phyloP scores from a whole-genome alignment of 2,329 filamentous ascomycete species.

The Pseudodiploospora longispora region DNA sequence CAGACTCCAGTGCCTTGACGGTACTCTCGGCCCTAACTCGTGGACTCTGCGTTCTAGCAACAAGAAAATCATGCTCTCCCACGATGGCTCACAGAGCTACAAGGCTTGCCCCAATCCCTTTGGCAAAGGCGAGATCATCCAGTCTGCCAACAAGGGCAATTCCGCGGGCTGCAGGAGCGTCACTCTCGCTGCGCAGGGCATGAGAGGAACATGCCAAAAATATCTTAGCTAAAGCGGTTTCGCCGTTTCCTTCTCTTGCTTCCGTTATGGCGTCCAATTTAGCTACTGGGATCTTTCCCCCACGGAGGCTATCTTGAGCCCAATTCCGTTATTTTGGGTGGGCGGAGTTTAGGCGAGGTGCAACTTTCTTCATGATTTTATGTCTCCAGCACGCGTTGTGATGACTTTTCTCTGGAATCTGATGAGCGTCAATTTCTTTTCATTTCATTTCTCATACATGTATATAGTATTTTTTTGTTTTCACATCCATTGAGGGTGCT shows the following conservation, averaged over 20 bases:
- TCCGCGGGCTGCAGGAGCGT: constrained; percentile 15
- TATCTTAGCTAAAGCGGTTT: neutral
- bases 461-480: constrained; percentile 1
- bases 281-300: neutral
- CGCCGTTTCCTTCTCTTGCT: too few relatives aligned
- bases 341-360: too few relatives aligned
- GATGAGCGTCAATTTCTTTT: neutral
- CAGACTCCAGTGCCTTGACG: constrained; percentile 24
- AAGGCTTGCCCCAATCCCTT: constrained; percentile 17
- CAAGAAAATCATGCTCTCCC: constrained; percentile 14
- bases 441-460: neutral
- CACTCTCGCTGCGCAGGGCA: constrained; percentile 16
- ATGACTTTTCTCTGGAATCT: neutral
- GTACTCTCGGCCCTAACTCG: constrained; percentile 19
- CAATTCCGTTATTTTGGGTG: too few relatives aligned
- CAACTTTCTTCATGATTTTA: too few relatives aligned
- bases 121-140: constrained; percentile 16
- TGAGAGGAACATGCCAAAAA: constrained; percentile 18
- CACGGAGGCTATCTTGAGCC: too few relatives aligned
- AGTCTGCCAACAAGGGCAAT: constrained; percentile 11
- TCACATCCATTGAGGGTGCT: neutral
- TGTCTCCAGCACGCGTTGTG: too few relatives aligned
- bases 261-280: neutral
- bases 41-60: constrained; percentile 19
- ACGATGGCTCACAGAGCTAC: constrained; percentile 17